These are phyloP conservation scores for Toxicodendron radicans DNA, from an alignment of 345 rosid species.

Conservation along the genomic window DNA sequence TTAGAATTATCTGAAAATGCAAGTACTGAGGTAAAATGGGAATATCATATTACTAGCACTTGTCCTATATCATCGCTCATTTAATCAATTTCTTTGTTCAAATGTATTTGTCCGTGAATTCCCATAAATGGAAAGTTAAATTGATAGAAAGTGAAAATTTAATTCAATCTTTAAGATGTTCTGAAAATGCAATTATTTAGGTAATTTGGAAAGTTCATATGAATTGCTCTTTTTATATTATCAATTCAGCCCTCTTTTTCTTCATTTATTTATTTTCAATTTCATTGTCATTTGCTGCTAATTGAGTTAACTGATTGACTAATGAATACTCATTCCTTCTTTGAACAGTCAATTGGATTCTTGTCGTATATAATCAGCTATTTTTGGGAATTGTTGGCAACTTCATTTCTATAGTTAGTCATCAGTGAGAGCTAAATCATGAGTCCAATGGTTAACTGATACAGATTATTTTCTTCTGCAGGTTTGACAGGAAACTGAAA, in stretches of 20 bases:
- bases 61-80: neutral
- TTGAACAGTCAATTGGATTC: neutral
- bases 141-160: neutral
- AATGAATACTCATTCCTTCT: neutral
- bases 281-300: neutral
- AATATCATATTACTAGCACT: neutral
- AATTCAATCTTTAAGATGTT: neutral
- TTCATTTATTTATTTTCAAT: neutral
- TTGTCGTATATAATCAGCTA: neutral
- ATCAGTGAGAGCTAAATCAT: neutral
- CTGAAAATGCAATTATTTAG: neutral
- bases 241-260: neutral
- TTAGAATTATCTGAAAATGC: neutral
- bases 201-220: neutral
- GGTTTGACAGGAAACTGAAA: conserved; percentile 92
- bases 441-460: neutral
- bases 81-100: neutral
- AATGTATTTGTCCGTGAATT: neutral
- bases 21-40: neutral
- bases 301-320: neutral
- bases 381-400: neutral
- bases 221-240: neutral
- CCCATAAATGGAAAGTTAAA: neutral
- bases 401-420: neutral
- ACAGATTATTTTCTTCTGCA: conserved; percentile 34